phyloP scores from a whole-genome alignment of 2,329 filamentous ascomycete species.

The Kalmusia sp. region DNA sequence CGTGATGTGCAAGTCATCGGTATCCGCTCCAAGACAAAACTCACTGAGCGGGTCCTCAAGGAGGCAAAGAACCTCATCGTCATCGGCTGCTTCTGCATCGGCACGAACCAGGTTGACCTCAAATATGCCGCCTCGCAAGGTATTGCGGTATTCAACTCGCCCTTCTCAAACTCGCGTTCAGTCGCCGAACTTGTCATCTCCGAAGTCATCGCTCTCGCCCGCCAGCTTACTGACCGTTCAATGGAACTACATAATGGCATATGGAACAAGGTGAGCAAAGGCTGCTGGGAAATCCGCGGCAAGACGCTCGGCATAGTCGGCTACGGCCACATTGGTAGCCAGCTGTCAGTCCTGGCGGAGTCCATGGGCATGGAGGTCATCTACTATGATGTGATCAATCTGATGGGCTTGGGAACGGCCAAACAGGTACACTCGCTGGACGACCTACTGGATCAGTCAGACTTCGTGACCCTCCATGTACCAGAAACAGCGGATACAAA shows the following conservation, averaged over 20 bases:
- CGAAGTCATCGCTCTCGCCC: slow-evolving; percentile 89
- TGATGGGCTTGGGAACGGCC: slow-evolving; percentile 92
- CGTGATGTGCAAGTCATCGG: slow-evolving; percentile 97
- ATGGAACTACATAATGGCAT: slow-evolving; percentile 91
- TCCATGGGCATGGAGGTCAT: slow-evolving; percentile 98
- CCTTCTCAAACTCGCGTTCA: slow-evolving; percentile 96
- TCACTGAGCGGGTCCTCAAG: slow-evolving; percentile 82
- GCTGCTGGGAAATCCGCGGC: slow-evolving; percentile 97
- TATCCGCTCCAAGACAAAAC: slow-evolving; percentile 96
- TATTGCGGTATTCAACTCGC: slow-evolving; percentile 98
- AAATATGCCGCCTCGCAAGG: slow-evolving; percentile 82
- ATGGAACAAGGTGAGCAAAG: slow-evolving; percentile 97
- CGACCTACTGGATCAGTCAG: slow-evolving; percentile 76
- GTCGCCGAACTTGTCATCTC: slow-evolving; percentile 95
- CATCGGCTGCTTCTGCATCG: slow-evolving; percentile 98
- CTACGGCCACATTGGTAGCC: slow-evolving; percentile 96
- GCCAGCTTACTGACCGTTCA: slow-evolving; percentile 91
- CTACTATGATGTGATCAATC: slow-evolving; percentile 92
- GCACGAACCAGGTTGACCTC: slow-evolving; percentile 93
- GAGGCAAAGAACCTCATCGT: slow-evolving; percentile 95
- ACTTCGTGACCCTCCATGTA: slow-evolving; percentile 95
- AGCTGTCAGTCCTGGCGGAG: slow-evolving; percentile 93
- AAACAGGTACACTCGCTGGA: slow-evolving; percentile 82
- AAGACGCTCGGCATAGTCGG: slow-evolving; percentile 97
- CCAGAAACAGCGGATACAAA: slow-evolving; percentile 92